A percentile compares a stretch with the other conserved stretches of the same genome.
phyloP scores from a whole-genome alignment of 73 alveolate species.

The Uronychia binucleata region DNA sequence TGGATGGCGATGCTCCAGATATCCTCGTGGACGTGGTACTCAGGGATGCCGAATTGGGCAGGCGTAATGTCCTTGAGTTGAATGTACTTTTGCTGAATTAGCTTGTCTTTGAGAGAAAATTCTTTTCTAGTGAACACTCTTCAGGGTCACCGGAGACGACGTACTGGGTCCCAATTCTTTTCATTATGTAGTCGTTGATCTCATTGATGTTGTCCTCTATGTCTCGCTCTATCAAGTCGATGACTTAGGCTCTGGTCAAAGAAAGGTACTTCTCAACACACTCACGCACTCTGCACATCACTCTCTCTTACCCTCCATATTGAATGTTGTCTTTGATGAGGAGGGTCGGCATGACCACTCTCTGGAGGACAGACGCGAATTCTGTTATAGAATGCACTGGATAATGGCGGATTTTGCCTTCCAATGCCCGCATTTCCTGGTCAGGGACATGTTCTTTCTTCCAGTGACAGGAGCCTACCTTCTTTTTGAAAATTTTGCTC shows the following conservation, averaged over 20 bases:
- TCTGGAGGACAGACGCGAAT: not conserved
- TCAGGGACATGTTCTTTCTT: no score
- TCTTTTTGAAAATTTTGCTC: not conserved
- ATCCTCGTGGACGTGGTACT: not conserved
- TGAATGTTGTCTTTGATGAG: not conserved
- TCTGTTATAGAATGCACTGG: not conserved
- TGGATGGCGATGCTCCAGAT: not conserved
- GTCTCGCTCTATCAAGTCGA: not conserved
- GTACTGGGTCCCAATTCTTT: not conserved
- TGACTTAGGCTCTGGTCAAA: not conserved
- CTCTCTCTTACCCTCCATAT: not conserved
- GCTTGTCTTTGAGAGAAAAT: not conserved
- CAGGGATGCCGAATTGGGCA: not conserved
- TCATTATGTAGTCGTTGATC: not conserved
- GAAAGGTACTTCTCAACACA: not conserved
- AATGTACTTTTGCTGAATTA: not conserved
- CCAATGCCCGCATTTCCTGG: not conserved
- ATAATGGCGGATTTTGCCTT: not conserved
- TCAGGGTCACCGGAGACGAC: no score
- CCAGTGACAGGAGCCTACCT: not conserved
- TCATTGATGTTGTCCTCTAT: not conserved
- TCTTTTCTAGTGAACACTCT: not conserved
- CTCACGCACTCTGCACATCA: no score
- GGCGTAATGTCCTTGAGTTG: not conserved
- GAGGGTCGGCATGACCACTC: not conserved